Conservation (phyloP, 257 asterid genomes). For the Pogostemon cablin region DNA sequence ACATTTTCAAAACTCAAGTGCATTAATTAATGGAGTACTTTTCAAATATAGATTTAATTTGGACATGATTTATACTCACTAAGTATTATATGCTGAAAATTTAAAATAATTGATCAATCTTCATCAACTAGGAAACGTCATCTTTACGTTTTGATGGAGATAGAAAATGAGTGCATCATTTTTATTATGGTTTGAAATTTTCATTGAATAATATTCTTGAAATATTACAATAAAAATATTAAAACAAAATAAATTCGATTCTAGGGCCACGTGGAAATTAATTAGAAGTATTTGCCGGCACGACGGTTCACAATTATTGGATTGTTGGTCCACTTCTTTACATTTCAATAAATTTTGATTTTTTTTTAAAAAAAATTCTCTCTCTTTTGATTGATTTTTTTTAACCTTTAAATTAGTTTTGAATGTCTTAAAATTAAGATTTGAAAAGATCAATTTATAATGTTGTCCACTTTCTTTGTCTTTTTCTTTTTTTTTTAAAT, state of each 20-base stretch:
- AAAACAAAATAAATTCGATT: not conserved
- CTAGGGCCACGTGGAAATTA: not conserved
- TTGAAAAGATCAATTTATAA: constrained; percentile 3
- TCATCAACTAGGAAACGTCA: not conserved
- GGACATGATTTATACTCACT: too few species aligned
- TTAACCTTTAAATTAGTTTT: not conserved
- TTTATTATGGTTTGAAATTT: constrained; percentile 10
- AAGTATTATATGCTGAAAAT: too few species aligned
- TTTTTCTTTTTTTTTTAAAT: too few species aligned
- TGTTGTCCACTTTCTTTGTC: not conserved
- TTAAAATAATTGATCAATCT: too few species aligned
- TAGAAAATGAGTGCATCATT: not conserved
- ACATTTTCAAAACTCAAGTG: too few species aligned
- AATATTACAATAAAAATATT: not conserved
- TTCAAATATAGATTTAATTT: too few species aligned
- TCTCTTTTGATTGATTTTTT: too few species aligned
- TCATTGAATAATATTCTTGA: constrained; percentile 1
- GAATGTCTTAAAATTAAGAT: not conserved
- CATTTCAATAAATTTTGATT: not conserved
- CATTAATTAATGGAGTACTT: too few species aligned
- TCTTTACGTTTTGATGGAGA: not conserved
- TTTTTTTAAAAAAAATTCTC: not conserved
- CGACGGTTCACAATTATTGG: not conserved
- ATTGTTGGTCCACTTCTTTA: not conserved
- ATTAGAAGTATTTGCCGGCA: constrained; percentile 16